phyloP scores from a whole-genome alignment of 2,329 filamentous ascomycete species.

The Neopestalotiopsis sp. region DNA sequence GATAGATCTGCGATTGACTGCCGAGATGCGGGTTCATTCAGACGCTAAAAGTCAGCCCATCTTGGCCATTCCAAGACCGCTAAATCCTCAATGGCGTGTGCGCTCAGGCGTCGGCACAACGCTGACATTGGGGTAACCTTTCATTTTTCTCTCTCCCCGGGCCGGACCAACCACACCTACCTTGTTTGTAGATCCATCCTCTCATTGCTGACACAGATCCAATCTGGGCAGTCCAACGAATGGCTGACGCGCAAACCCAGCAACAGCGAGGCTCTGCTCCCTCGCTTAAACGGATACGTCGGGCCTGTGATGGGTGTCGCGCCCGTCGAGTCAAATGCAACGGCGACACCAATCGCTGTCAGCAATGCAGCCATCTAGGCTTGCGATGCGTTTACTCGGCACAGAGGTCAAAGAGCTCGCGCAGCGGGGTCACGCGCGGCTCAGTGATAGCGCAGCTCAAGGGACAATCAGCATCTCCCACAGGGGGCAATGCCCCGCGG shows the following conservation, averaged over 20 bases:
- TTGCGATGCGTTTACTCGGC: conserved; percentile 9
- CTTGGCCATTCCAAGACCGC: too few species aligned
- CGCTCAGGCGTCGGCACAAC: too few species aligned
- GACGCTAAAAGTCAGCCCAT: too few species aligned
- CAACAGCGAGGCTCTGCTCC: neutral
- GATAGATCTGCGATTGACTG: too few species aligned
- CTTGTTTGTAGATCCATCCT: neutral
- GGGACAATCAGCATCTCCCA: neutral
- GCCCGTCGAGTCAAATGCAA: conserved; percentile 11
- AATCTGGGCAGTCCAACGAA: neutral
- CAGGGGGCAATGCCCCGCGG: neutral
- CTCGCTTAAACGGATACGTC: neutral
- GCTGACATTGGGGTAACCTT: too few species aligned
- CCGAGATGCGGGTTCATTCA: too few species aligned
- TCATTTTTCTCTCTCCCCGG: too few species aligned
- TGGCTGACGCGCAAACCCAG: neutral
- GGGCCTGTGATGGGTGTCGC: conserved; percentile 7
- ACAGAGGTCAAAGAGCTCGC: neutral
- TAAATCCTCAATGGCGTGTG: too few species aligned
- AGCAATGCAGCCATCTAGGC: conserved; percentile 5
- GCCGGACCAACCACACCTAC: neutral
- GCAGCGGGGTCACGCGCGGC: conserved; percentile 5
- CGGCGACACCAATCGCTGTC: conserved; percentile 5
- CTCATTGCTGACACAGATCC: neutral
- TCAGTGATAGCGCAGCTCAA: conserved; percentile 6